Base-by-base conservation (phyloP, 2,329 filamentous ascomycete genomes). In the Colletotrichum simmondsii region DNA sequence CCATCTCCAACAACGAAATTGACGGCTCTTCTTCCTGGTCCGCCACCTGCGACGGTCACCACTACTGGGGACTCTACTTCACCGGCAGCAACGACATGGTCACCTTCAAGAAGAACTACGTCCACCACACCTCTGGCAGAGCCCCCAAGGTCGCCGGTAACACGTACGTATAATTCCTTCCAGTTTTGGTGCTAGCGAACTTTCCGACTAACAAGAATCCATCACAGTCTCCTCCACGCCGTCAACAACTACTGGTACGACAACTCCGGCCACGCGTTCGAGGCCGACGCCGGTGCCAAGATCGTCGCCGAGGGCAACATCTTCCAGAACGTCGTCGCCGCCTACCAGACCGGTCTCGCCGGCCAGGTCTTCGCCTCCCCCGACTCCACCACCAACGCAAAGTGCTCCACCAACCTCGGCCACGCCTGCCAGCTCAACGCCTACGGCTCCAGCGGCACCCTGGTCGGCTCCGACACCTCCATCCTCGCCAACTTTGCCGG, bases 61-160 rank as follows among this genome's bases (percentile, higher is more conserved):
- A 90, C 81, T 91, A 91, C 86, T 91, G 90, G 88, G 85, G 81
- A 35, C 80, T 91, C 75, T 90, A 89, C 82, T 84, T 91, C 61
- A 86, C 84, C 53, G 90, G 90, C n/a, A 83, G 84, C 69, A 84
- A 81, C 78, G 90, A 92, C 77, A 77, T 87, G 73, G 83, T 91
- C 77, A 91, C 90, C 74, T 77, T 91, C 78, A 88, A 90, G 83
- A 84, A 52, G 67, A 91, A 91, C 85, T 91, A 90, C 82, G 83
- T 91, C 77, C 87, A 90, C 84, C 84, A 89, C 80, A 87, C 86
- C 61, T 87, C 84, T 14, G 90, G 89, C 69, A 88, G 90, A 65
- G 82, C 83, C 14, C 90, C 89, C 76, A 91, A 91, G 83, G 83
- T 91, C 26, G 84, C 84, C 24, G 88, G 88, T 79, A 89, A 89